These are phyloP conservation scores for Leccinellum albellum DNA, from an alignment of 768 basidiomycete genomes.

Conservation along the genomic window DNA sequence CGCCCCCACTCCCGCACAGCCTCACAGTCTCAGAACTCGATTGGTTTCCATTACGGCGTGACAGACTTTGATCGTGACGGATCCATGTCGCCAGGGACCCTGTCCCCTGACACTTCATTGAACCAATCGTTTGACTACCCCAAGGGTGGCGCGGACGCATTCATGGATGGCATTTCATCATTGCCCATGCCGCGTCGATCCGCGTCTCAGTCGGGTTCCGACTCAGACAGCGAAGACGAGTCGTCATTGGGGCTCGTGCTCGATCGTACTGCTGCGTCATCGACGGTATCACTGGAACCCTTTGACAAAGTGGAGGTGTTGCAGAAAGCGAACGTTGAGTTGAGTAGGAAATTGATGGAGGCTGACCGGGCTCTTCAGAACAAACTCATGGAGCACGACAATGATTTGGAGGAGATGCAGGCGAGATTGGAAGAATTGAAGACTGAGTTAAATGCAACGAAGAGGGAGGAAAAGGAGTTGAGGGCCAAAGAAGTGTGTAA, in stretches of 20 bases:
- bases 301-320: conserved; percentile 72
- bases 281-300: conserved; percentile 67
- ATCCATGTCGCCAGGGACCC: conserved; percentile 25
- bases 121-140: conserved; percentile 38
- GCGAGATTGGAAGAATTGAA: conserved; percentile 70
- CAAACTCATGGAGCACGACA: conserved; percentile 72
- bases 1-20: conserved; percentile 66
- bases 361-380: conserved; percentile 65
- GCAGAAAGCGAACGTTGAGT: conserved; percentile 68
- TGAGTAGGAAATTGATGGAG: conserved; percentile 72
- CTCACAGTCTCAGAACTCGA: conserved; percentile 42
- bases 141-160: conserved; percentile 34
- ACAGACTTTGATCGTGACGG: conserved; percentile 34
- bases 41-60: conserved; percentile 42
- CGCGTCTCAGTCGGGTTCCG: conserved; percentile 43
- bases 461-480: conserved; percentile 91
- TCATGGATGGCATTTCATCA: conserved; percentile 47
- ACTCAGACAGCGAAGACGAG: conserved; percentile 47
- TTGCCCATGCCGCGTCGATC: conserved; percentile 53
- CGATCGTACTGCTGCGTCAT: conserved; percentile 56
- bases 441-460: conserved; percentile 72
- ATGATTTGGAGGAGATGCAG: conserved; percentile 81
- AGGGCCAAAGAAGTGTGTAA: conserved; percentile 75
- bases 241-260: conserved; percentile 54
- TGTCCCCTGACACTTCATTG: conserved; percentile 36